Conservation (phyloP, 768 basidiomycete genomes). For the Russula virescens region DNA sequence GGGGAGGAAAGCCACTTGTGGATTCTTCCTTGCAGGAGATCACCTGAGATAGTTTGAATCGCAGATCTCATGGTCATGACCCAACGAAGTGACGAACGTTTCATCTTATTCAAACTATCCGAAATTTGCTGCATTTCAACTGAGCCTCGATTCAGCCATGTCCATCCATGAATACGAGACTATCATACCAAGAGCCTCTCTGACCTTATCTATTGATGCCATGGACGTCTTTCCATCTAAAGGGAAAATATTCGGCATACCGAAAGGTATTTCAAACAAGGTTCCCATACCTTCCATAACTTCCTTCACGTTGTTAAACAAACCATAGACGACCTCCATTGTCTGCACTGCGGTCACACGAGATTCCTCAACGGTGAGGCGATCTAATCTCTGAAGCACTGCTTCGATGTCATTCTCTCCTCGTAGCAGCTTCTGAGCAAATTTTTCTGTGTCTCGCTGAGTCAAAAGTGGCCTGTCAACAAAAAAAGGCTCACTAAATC, state of each 20-base stretch:
- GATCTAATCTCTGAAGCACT: too few relatives aligned
- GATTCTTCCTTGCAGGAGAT: not conserved
- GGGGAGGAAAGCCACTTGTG: slow-evolving; percentile 7
- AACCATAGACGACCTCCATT: too few relatives aligned
- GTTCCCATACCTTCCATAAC: slow-evolving; percentile 3
- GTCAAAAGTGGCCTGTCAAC: too few relatives aligned
- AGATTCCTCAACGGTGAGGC: slow-evolving; percentile 5
- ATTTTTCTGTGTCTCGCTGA: not conserved
- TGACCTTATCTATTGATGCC: slow-evolving; percentile 1
- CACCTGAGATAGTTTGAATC: not conserved
- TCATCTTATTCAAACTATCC: not conserved
- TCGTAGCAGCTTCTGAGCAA: too few relatives aligned
- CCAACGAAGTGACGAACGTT: not conserved
- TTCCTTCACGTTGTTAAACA: too few relatives aligned
- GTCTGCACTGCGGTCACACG: slow-evolving; percentile 2
- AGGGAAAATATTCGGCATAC: not conserved
- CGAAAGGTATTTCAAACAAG: too few relatives aligned
- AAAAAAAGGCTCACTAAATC: not conserved
- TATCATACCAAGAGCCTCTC: not conserved
- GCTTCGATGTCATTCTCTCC: too few relatives aligned
- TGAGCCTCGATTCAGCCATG: not conserved
- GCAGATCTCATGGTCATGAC: not conserved
- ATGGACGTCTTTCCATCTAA: slow-evolving; percentile 6
- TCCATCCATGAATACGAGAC: not conserved
- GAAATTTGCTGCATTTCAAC: not conserved